phyloP scores from a whole-genome alignment of 345 rosid genomes.

The Acer saccharum region DNA sequence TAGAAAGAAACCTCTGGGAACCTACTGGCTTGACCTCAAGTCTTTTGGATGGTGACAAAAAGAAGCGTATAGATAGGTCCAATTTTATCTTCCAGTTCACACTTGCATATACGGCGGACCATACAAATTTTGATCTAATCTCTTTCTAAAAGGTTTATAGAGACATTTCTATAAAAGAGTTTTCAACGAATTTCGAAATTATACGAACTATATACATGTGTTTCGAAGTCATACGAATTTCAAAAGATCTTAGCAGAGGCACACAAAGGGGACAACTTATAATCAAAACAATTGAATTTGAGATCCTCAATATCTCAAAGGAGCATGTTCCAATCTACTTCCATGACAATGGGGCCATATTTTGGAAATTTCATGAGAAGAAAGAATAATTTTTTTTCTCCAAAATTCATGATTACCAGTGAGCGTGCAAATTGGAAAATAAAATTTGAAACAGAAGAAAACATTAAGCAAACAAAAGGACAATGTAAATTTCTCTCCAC shows the following conservation, averaged over 20 bases:
- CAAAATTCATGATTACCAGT: neutral
- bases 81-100: neutral
- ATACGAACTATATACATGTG: no score
- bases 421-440: neutral
- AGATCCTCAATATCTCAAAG: constrained; percentile 14
- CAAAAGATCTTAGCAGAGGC: neutral
- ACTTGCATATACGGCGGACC: neutral
- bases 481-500: constrained; percentile 16
- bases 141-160: no score
- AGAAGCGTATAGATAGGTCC: neutral
- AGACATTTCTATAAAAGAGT: no score
- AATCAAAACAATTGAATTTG: neutral
- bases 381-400: neutral
- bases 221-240: neutral
- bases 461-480: neutral
- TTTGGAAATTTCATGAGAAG: neutral
- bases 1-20: constrained; percentile 14
- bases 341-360: neutral
- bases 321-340: neutral
- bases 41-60: constrained; percentile 9
- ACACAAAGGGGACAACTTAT: constrained; percentile 12
- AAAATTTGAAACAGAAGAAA: neutral
- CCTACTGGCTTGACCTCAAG: constrained; percentile 20
- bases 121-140: no score
- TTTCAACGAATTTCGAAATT: no score